Evolutionary conservation across 2,329 filamentous ascomycete genomes (phyloP).

Genomic region (Anisogramma anomala): DNA sequence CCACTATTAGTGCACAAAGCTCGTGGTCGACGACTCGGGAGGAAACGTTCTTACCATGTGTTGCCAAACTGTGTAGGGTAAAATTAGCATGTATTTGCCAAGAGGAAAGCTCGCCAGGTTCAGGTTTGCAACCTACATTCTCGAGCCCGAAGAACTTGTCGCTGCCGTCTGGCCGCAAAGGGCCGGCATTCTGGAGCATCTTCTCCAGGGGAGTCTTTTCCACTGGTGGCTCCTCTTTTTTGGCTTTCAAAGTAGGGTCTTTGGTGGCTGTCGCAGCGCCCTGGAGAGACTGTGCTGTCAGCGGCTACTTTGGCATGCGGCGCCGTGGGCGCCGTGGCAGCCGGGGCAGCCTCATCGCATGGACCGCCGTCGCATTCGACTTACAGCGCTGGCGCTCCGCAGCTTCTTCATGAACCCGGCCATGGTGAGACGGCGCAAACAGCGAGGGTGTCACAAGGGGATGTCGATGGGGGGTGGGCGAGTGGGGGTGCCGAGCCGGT

Average conservation of each 20-base stretch:
- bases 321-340: neutral
- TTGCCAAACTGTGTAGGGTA: conserved; percentile 66
- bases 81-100: conserved; percentile 3
- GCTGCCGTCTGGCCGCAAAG: conserved; percentile 74
- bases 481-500: conserved; percentile 1
- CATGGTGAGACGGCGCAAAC: conserved; percentile 27
- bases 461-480: neutral
- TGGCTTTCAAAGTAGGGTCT: conserved; percentile 31
- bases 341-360: neutral
- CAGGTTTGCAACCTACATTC: conserved; percentile 56
- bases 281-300: conserved; percentile 23
- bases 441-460: neutral
- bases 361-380: conserved; percentile 21
- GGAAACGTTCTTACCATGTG: conserved; percentile 60
- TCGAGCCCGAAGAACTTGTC: conserved; percentile 98
- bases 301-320: neutral
- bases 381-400: conserved; percentile 43
- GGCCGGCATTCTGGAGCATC: conserved; percentile 71
- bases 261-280: conserved; percentile 31
- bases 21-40: conserved; percentile 1
- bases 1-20: conserved; percentile 14
- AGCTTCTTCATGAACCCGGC: conserved; percentile 49
- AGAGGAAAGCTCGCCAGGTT: conserved; percentile 3
- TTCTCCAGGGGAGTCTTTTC: conserved; percentile 55
- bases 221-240: conserved; percentile 45